A percentile compares a stretch with the other conserved stretches of the same genome.
Evolutionary conservation across 179 eudicot species (phyloP).

Genomic region (Silene vulgaris): DNA sequence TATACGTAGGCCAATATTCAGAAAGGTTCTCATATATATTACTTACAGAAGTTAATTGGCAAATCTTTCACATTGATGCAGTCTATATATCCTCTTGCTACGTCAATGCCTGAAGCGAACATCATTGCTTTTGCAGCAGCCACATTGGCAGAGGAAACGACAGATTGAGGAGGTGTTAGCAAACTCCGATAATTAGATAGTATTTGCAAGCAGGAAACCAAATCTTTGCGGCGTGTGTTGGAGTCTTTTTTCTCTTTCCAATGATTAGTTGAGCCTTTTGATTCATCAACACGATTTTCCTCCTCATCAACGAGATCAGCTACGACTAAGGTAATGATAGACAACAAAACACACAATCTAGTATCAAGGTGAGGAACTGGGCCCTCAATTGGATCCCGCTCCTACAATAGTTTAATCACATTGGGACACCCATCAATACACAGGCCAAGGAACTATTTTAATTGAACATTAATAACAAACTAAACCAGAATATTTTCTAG

Average conservation of each 20-base stretch:
- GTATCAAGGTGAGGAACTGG: slow-evolving; percentile 91
- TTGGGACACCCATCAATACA: too few species aligned
- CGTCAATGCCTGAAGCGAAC: slow-evolving; percentile 61
- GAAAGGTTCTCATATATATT: slow-evolving; percentile 5
- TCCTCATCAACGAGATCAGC: slow-evolving; percentile 87
- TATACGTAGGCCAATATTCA: neutral
- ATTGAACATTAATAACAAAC: neutral
- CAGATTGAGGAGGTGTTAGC: slow-evolving; percentile 74
- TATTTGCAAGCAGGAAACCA: slow-evolving; percentile 71
- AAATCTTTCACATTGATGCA: slow-evolving; percentile 57
- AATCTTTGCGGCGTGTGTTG: slow-evolving; percentile 50
- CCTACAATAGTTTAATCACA: too few species aligned
- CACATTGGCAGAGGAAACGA: slow-evolving; percentile 63
- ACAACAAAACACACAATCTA: slow-evolving; percentile 77
- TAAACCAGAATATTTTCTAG: neutral
- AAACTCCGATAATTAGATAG: slow-evolving; percentile 62
- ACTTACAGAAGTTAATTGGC: slow-evolving; percentile 76
- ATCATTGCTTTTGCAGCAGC: slow-evolving; percentile 94
- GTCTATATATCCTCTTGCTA: slow-evolving; percentile 57
- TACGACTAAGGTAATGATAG: slow-evolving; percentile 68
- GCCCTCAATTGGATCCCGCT: slow-evolving; percentile 94
- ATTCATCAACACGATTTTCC: slow-evolving; percentile 44
- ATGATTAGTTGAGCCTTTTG: slow-evolving; percentile 36
- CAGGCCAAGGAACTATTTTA: neutral
- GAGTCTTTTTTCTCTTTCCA: slow-evolving; percentile 38